Percentiles rank a stretch among this genome's conserved stretches.
Conservation (phyloP, 2,329 filamentous ascomycete genomes). For the Chaetomiaceae sp. region DNA sequence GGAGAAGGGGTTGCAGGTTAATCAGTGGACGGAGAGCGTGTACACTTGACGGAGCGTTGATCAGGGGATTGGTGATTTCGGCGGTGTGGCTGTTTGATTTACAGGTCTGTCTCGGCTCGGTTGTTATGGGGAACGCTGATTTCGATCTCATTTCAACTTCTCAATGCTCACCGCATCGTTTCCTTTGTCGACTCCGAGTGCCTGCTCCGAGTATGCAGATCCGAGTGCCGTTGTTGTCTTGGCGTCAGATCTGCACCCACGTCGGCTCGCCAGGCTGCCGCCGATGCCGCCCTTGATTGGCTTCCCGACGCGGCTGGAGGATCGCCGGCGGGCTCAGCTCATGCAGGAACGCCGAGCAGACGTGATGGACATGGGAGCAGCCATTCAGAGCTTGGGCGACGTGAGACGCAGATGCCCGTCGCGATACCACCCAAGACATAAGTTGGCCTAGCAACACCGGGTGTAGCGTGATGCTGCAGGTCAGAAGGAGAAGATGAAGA, state of each 20-base stretch:
- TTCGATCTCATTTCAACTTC: too few species aligned
- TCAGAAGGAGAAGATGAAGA: neutral
- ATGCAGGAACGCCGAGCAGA: conserved; percentile 1
- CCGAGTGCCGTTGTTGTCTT: neutral
- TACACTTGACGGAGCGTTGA: conserved; percentile 54
- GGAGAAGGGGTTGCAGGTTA: conserved; percentile 80
- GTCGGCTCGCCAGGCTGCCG: neutral
- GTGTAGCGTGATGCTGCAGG: neutral
- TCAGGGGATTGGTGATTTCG: neutral
- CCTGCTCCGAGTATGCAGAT: neutral
- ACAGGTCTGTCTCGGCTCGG: too few species aligned
- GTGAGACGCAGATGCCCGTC: conserved; percentile 1
- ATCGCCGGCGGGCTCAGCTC: neutral
- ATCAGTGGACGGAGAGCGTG: conserved; percentile 80
- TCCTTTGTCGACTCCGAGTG: neutral
- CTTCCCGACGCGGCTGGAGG: neutral
- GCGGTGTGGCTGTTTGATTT: too few species aligned
- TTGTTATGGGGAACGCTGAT: too few species aligned
- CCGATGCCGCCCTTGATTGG: conserved; percentile 1
- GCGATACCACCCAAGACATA: neutral
- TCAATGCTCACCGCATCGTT: neutral
- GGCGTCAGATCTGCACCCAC: neutral
- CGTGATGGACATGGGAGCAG: neutral
- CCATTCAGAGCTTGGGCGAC: neutral
- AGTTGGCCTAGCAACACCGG: neutral